phyloP scores from a whole-genome alignment of 768 basidiomycete species.

The Phaffia tasmanica region DNA sequence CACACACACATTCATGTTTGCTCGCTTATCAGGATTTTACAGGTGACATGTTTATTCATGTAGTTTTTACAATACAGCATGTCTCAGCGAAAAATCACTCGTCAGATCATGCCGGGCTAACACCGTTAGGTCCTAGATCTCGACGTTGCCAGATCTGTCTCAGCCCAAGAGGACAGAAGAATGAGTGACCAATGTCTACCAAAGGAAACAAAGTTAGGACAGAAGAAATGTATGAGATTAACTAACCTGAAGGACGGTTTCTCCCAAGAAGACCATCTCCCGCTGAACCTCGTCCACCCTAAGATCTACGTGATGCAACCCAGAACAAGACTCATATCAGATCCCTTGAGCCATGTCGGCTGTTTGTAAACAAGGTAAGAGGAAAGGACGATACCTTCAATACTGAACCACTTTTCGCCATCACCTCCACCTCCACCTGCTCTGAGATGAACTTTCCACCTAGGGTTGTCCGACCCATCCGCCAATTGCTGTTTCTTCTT shows the following conservation, averaged over 20 bases:
- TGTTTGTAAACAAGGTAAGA: background rate
- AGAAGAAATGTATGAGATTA: background rate
- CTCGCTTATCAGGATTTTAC: too few species aligned
- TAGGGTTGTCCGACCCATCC: constrained; percentile 72
- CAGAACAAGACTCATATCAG: background rate
- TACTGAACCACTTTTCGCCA: constrained; percentile 86
- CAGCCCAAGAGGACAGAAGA: background rate
- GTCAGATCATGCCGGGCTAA: background rate
- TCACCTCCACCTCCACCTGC: constrained; percentile 57
- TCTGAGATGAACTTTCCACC: constrained; percentile 62
- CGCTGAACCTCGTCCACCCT: constrained; percentile 92
- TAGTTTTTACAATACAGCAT: too few species aligned
- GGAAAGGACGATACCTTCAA: constrained; percentile 44
- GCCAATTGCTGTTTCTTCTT: constrained; percentile 29
- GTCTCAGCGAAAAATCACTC: too few species aligned
- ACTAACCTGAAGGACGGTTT: constrained; percentile 82
- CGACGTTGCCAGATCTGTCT: constrained; percentile 22
- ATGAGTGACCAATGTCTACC: background rate
- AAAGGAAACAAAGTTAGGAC: background rate
- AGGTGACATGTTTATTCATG: too few species aligned
- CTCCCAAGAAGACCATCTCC: constrained; percentile 96
- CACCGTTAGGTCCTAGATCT: constrained; percentile 16
- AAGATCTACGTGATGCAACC: constrained; percentile 46
- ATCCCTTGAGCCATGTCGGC: background rate
- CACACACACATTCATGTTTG: too few species aligned